Evolutionary conservation across 208 protist species (phyloP), one percentile per base, ranked within the genome.

Genomic region (Crithidia expoeki): DNA sequence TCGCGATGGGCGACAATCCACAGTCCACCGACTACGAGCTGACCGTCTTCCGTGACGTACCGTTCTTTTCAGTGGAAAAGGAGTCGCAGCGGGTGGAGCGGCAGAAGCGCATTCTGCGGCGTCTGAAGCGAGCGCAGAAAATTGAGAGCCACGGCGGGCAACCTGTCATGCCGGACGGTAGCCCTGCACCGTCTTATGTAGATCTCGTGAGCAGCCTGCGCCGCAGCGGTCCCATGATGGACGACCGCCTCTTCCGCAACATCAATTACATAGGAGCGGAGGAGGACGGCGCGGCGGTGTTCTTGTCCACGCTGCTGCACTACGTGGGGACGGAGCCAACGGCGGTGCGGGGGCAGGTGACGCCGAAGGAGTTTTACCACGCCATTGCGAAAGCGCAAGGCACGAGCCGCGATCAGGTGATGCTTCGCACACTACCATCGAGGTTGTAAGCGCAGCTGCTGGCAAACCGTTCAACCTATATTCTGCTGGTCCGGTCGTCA

Each of bases 1-100:
- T 94, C 36, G 81, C 91, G 14, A 57, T 96, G 16, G 91, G 91
- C 50, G 91, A 96, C 68, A 96, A 96, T 57, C 91, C 91, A 27
- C 88, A 94, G 55, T 80, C 85, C 6, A 90, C 83, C 11, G 91
- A 96, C 49, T 92, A 83, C 63, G 87, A 92, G 74, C 78, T 96
- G 17, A 96, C 91, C 11, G 86, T 93, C 7, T 92, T 94, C 56
- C 60, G 72, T 17, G 76, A 85, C 28, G 63, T 96, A 1, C 72
- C 73, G 16, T 96, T 96, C 67, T 34, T 96, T 6, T 96, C 91
- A 0, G 62, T 96, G 10, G 88, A 94, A 72, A 83, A 78, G 65
- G 60, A 72, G n/a, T 34, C 68, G 23, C 86, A 94, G 77, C 85
- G 88, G 21, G 46, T 55, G n/a, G 72, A 81, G 73, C 81, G 91